These are phyloP conservation scores for Nasturtium officinale DNA, from an alignment of 345 rosid species.

Conservation along the genomic window DNA sequence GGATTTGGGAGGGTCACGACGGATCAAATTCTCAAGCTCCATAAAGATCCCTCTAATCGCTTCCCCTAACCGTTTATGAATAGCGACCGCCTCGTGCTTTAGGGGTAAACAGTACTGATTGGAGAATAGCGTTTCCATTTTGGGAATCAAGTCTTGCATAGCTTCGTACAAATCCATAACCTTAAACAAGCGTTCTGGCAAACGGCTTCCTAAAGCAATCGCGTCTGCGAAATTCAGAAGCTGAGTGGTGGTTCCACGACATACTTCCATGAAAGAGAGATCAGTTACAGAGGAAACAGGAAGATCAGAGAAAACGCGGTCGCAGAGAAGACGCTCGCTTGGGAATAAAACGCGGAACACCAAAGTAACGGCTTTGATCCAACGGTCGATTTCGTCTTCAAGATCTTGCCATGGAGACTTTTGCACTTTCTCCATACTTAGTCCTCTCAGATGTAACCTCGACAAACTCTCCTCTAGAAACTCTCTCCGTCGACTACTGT, in stretches of 20 bases:
- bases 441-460: constrained; percentile 65
- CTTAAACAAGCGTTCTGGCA: constrained; percentile 88
- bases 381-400: constrained; percentile 83
- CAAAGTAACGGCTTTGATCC: constrained; percentile 78
- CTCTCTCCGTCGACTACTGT: constrained; percentile 73
- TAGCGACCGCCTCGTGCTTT: constrained; percentile 64
- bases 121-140: constrained; percentile 59
- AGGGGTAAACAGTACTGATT: constrained; percentile 67
- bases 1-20: constrained; percentile 80
- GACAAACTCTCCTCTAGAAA: constrained; percentile 84
- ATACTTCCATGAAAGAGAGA: constrained; percentile 90
- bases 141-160: constrained; percentile 73
- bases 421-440: constrained; percentile 77
- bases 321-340: constrained; percentile 87
- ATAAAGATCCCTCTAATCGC: constrained; percentile 82
- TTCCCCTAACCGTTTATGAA: constrained; percentile 79
- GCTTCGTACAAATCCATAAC: constrained; percentile 83
- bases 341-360: constrained; percentile 82
- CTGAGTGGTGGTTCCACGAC: constrained; percentile 74
- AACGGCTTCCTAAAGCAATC: constrained; percentile 70
- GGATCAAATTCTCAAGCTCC: constrained; percentile 89
- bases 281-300: constrained; percentile 58
- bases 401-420: constrained; percentile 74
- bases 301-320: constrained; percentile 78
- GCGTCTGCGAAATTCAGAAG: constrained; percentile 79